phyloP scores from a whole-genome alignment of 2,329 filamentous ascomycete genomes.

The Clarireedia homoeocarpa region DNA sequence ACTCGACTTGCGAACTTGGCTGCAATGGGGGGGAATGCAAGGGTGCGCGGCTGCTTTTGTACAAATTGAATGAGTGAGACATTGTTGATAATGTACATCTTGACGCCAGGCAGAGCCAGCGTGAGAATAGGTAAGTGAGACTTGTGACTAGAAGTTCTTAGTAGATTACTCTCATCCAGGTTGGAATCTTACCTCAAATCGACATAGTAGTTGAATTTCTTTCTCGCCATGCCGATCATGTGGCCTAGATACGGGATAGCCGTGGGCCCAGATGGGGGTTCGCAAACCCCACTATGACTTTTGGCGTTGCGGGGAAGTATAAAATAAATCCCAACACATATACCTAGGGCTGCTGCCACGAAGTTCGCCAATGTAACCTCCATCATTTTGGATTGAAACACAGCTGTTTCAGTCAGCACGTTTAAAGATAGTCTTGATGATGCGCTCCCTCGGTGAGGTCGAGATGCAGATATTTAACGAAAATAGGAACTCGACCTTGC shows the following conservation, averaged over 20 bases:
- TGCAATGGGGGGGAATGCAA: conserved; percentile 34
- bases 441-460: no score
- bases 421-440: no score
- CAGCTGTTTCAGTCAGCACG: no score
- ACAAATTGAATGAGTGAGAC: conserved; percentile 31
- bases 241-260: conserved; percentile 10
- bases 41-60: conserved; percentile 32
- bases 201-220: conserved; percentile 12
- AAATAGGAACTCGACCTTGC: no score
- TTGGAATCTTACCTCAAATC: neutral
- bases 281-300: neutral
- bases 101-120: conserved; percentile 33
- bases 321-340: neutral
- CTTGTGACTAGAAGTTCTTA: conserved; percentile 7
- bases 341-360: neutral
- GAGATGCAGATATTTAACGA: no score
- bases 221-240: conserved; percentile 1
- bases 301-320: neutral
- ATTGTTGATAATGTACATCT: conserved; percentile 35
- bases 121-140: conserved; percentile 32
- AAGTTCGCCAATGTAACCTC: neutral
- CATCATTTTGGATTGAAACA: neutral
- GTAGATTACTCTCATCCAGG: neutral
- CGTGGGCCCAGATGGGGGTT: neutral
- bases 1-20: conserved; percentile 13